Evolutionary conservation across 2,329 filamentous ascomycete species (phyloP).

Genomic region (Aurifilum marmelostoma): DNA sequence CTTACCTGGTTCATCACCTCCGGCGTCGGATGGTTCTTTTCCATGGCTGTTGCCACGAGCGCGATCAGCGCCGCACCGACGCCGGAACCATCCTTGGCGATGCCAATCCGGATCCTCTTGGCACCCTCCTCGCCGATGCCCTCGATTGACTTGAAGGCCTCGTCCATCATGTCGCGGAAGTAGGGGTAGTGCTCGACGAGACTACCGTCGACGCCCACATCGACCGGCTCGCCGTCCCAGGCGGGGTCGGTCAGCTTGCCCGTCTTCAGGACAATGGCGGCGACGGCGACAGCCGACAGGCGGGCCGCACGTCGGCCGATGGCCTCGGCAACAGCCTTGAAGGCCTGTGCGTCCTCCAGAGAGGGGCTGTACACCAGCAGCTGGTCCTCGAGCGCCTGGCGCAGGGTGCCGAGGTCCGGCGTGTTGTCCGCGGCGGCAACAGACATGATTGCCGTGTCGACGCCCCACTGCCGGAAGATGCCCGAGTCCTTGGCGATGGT

Average conservation of each 20-base stretch:
- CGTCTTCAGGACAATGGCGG: slow-evolving; percentile 79
- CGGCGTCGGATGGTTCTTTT: slow-evolving; percentile 44
- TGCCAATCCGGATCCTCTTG: slow-evolving; percentile 87
- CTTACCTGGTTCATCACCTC: slow-evolving; percentile 29
- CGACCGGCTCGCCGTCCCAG: slow-evolving; percentile 69
- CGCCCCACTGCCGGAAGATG: slow-evolving; percentile 80
- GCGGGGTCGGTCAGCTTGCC: slow-evolving; percentile 67
- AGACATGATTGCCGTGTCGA: slow-evolving; percentile 90
- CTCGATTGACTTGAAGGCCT: slow-evolving; percentile 75
- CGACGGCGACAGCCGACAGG: slow-evolving; percentile 85
- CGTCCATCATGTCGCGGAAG: slow-evolving; percentile 86
- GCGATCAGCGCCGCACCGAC: slow-evolving; percentile 96
- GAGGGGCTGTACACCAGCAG: slow-evolving; percentile 77
- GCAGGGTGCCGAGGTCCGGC: slow-evolving; percentile 70
- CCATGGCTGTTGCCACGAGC: slow-evolving; percentile 75
- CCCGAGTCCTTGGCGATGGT: slow-evolving; percentile 66
- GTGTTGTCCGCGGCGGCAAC: slow-evolving; percentile 81
- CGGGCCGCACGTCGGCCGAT: slow-evolving; percentile 88
- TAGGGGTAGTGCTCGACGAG: slow-evolving; percentile 94
- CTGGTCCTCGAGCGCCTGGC: slow-evolving; percentile 76
- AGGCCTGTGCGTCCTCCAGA: slow-evolving; percentile 82
- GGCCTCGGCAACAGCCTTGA: slow-evolving; percentile 80
- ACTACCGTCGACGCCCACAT: slow-evolving; percentile 93
- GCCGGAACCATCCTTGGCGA: slow-evolving; percentile 94
- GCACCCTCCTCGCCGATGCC: slow-evolving; percentile 79